A percentile compares a stretch with the other conserved stretches of the same genome.
Evolutionary conservation across 2,329 filamentous ascomycete species (phyloP).

Genomic region (Tothia fuscella): DNA sequence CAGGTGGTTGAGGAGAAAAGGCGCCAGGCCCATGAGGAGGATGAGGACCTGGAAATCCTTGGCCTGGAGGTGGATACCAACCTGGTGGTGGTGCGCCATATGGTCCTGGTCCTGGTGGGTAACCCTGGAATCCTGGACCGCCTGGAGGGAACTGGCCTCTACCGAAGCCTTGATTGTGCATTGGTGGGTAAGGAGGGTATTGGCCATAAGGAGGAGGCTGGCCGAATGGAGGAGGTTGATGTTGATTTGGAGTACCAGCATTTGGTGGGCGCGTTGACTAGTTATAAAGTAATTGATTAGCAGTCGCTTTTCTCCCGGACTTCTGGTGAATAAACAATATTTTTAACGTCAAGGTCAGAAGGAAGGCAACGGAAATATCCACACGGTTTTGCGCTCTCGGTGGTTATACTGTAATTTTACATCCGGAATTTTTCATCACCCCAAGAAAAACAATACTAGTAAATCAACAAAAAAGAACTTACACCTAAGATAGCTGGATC

Average conservation of each 20-base stretch:
- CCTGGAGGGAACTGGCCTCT: slow-evolving; percentile 32
- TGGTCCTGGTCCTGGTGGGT: neutral
- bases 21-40: slow-evolving; percentile 7
- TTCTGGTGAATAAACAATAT: slow-evolving; percentile 13
- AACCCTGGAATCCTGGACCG: slow-evolving; percentile 18
- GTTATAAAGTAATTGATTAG: slow-evolving; percentile 12
- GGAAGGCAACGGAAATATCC: slow-evolving; percentile 99
- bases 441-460: slow-evolving; percentile 23
- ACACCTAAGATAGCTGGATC: slow-evolving; percentile 96
- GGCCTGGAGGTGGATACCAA: slow-evolving; percentile 27
- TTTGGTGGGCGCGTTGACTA: slow-evolving; percentile 10
- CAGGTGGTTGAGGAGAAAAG: slow-evolving; percentile 48
- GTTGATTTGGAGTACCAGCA: slow-evolving; percentile 10
- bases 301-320: slow-evolving; percentile 12
- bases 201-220: slow-evolving; percentile 23
- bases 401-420: slow-evolving; percentile 72
- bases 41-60: slow-evolving; percentile 37
- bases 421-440: slow-evolving; percentile 97
- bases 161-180: slow-evolving; percentile 36
- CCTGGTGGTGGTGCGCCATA: slow-evolving; percentile 7
- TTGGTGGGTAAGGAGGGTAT: slow-evolving; percentile 28
- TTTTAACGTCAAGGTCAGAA: slow-evolving; percentile 56
- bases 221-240: slow-evolving; percentile 25
- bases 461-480: slow-evolving; percentile 40
- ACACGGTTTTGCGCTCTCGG: slow-evolving; percentile 94